phyloP scores from a whole-genome alignment of 495 filamentous ascomycete species.

The Oidiodendron maius region DNA sequence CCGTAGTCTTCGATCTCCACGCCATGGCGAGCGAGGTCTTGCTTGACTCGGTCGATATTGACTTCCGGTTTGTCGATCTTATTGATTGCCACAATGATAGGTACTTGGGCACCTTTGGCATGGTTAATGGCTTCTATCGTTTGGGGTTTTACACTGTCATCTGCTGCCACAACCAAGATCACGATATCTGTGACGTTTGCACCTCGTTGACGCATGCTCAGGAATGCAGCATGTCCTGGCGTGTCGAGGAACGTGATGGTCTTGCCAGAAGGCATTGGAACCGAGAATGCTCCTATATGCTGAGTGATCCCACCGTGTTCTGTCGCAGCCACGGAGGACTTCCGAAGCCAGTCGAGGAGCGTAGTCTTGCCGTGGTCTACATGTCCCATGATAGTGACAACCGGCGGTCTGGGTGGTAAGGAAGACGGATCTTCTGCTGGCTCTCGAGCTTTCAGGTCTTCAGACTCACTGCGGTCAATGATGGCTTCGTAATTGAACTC shows the following conservation, averaged over 20 bases:
- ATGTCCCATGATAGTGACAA: slow-evolving; percentile 99
- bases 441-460: slow-evolving; percentile 70
- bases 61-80: slow-evolving; percentile 88
- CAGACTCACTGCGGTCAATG: slow-evolving; percentile 57
- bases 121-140: slow-evolving; percentile 96
- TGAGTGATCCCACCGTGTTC: slow-evolving; percentile 98
- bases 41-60: slow-evolving; percentile 75
- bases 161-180: slow-evolving; percentile 90
- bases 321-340: slow-evolving; percentile 80
- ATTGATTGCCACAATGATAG: slow-evolving; percentile 97
- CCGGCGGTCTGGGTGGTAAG: slow-evolving; percentile 74
- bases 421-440: slow-evolving; percentile 62
- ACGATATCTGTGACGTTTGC: slow-evolving; percentile 97
- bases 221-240: slow-evolving; percentile 91
- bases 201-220: slow-evolving; percentile 92
- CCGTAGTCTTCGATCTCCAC: slow-evolving; percentile 94
- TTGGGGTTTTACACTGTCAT: slow-evolving; percentile 96
- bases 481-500: slow-evolving; percentile 93
- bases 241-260: slow-evolving; percentile 96
- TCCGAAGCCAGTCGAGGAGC: slow-evolving; percentile 87
- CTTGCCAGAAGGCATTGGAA: slow-evolving; percentile 77
- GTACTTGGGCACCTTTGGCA: slow-evolving; percentile 81
- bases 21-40: slow-evolving; percentile 76
- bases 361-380: slow-evolving; percentile 99
- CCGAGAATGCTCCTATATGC: slow-evolving; percentile 98